phyloP scores from a whole-genome alignment of 306 rosid species.

The Hippophae tibetana region DNA sequence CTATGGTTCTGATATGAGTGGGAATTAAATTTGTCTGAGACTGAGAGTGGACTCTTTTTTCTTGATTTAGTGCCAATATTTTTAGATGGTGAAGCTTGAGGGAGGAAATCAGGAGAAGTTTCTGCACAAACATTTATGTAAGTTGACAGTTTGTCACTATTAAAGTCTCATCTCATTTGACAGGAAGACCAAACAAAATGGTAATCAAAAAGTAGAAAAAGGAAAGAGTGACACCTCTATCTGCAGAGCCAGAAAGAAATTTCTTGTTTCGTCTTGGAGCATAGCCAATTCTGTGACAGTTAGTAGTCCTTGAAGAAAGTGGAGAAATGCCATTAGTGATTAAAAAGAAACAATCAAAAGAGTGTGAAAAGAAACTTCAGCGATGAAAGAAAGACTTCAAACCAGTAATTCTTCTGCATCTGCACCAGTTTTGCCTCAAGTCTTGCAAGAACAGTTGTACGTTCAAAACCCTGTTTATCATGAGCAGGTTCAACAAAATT shows the following conservation, averaged over 20 bases:
- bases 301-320: conserved; percentile 38
- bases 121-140: conserved; percentile 28
- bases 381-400: conserved; percentile 19
- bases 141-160: no score
- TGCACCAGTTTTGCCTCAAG: conserved; percentile 61
- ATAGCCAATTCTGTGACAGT: conserved; percentile 78
- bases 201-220: neutral
- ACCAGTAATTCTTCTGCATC: conserved; percentile 93
- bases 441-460: conserved; percentile 76
- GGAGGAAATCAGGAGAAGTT: conserved; percentile 38
- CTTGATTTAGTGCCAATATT: conserved; percentile 27
- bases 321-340: conserved; percentile 9
- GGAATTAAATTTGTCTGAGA: conserved; percentile 22
- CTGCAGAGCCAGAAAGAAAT: conserved; percentile 13
- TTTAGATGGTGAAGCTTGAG: conserved; percentile 29
- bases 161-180: no score
- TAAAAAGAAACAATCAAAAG: conserved; percentile 1
- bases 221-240: conserved; percentile 39
- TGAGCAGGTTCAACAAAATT: conserved; percentile 99
- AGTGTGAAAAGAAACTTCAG: neutral
- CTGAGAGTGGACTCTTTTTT: conserved; percentile 26
- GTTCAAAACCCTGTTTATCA: conserved; percentile 99
- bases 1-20: conserved; percentile 22
- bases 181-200: neutral
- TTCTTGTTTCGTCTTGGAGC: conserved; percentile 38